phyloP scores from a whole-genome alignment of 179 eudicot species.

The Carnegiea gigantea region DNA sequence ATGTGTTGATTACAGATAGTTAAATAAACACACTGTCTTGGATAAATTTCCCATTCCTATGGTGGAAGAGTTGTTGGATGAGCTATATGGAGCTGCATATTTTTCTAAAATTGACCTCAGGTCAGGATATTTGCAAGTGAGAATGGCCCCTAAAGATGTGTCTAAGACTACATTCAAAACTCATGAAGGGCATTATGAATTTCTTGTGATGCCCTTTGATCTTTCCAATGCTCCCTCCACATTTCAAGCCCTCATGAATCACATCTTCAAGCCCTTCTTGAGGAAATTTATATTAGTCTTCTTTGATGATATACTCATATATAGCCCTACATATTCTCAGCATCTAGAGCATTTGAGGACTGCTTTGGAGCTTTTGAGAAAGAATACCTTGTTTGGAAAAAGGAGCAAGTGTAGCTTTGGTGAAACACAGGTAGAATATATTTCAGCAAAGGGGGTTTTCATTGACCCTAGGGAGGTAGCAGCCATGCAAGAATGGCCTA shows the following conservation, averaged over 20 bases:
- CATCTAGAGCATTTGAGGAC: neutral
- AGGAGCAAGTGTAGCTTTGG: neutral
- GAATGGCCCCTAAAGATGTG: neutral
- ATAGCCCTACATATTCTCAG: neutral
- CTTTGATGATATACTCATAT: neutral
- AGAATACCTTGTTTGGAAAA: neutral
- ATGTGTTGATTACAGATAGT: too few species aligned
- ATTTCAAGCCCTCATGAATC: too few species aligned
- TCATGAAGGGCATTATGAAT: too few species aligned
- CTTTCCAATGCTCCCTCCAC: too few species aligned
- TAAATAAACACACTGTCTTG: too few species aligned
- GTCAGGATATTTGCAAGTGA: neutral
- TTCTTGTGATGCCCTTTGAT: too few species aligned
- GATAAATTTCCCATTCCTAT: neutral
- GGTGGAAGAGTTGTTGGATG: neutral
- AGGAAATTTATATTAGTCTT: too few species aligned
- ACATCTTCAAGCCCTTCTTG: too few species aligned
- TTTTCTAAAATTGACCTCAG: neutral
- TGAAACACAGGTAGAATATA: neutral
- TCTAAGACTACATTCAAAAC: neutral
- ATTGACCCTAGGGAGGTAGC: neutral
- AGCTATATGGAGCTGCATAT: neutral
- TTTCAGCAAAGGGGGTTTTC: neutral
- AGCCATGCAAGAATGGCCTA: neutral
- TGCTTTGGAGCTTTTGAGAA: neutral